Base-by-base conservation (phyloP, 306 rosid genomes). In the Citrullus mucosospermus region DNA sequence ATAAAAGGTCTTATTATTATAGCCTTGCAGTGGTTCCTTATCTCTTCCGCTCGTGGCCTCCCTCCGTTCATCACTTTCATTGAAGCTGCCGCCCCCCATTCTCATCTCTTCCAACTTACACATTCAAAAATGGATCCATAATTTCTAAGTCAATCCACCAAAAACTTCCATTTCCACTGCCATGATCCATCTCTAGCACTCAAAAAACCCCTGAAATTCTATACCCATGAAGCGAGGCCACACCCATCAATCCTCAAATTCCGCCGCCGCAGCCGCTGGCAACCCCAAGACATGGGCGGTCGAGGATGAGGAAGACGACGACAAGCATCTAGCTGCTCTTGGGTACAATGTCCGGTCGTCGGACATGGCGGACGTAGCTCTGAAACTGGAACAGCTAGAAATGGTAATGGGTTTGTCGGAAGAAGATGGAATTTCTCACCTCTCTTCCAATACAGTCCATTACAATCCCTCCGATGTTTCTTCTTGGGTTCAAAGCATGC, bases 401-500 rank as follows among this genome's bases (percentile, higher is more conserved):
- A 90, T 91, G 98, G 89, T 78, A 8, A 87, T 93, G 93, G 91
- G 89, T 1, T 78, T 86, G 25, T 85, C 97, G 1, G 89, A 84
- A 51, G 91, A 90, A 79, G 91, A 89, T 53, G 96, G 91, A 50
- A 85, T 90, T 82, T 90, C 89, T 2, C 90, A 88, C 32, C 98
- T 93, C 0, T 84, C 85, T 39, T 67, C 83, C 0, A 91, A 93
- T 8, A 91, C 96, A 0, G 90, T 90, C 32, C 98, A 93, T 79
- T 93, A 86, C 61, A 90, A 93, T 78, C 98, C 98, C 0, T 60
- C 98, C 4, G 92, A 93, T 90, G 89, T 93, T 39, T 87, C 87
- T 43, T 89, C 92, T 0, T 91, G 97, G 98, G 92, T 93, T 54
- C 90, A 90, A 34, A 91, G 82, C 79, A 93, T 93, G 97, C 84